Evolutionary conservation across 1,284 basidiomycete genomes (phyloP), one percentile per base, ranked within the genome.

Genomic region (Tilletiopsis washingtonensis): DNA sequence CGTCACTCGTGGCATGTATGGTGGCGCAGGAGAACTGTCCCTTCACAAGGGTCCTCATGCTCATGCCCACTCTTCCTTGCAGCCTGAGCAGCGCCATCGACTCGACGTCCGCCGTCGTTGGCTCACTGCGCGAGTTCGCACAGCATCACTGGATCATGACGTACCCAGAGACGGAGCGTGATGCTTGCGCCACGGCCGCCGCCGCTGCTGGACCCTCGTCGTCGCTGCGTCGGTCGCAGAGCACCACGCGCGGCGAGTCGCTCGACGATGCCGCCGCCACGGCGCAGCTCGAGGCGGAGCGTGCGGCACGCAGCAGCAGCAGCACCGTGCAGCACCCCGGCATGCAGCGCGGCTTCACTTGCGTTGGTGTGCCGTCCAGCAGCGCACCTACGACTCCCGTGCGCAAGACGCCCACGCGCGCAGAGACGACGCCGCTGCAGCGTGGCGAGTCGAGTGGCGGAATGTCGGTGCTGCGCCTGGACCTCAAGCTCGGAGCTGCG

Each of bases 401-500:
- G 29, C 29, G 29, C 29, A 34, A 34, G 29, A 9, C 29, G 9
- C 29, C n/a, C 29, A 34, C 9, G 9, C 9, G 29, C 9, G 29
- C 9, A 9, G 66, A 68, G 45, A n/a, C n/a, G n/a, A n/a, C n/a
- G n/a, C 29, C 29, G 9, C 29, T 34, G 9, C 9, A 34, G 9
- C 9, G 29, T 9, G 29, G 29, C 29, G 66, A 68, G 45, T 9
- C 9, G 9, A 34, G 29, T 9, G 29, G 29, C 29, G 66, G 67
- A 43, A 71, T 74, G 54, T 75, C 73, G 38, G 74, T 97, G 47
- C 82, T 97, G 57, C 85, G 86, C 20, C 81, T 97, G 40, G 91
- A 97, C 76, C 83, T 98, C 68, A 89, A 90, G 71, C 82, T 97
- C 45, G 93, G 91, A 23, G 64, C 71, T 14, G 59, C 66, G 6